Base-by-base conservation (phyloP, 208 protist species). In the Crithidia bombi region DNA sequence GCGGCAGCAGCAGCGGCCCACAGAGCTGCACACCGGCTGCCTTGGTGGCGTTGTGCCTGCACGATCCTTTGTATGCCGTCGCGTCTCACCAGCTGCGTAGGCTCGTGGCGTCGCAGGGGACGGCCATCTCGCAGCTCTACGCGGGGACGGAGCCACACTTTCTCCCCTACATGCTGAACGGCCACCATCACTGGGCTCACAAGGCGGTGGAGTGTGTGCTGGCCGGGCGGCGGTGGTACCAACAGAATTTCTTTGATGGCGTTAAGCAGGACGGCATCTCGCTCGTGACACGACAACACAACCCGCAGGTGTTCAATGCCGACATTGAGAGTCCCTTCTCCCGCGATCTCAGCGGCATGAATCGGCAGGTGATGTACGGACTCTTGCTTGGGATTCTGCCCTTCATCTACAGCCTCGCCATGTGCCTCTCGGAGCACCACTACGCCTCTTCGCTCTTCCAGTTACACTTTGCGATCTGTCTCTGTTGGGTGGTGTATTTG, bases 191-290 rank as follows among this genome's bases (percentile, higher is more conserved):
- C 33, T 69, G 62, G 36, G 25, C 35, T 15, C 38, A 65, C 26
- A 56, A 47, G 12, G 54, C 52, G 33, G 17, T 65, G 30, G 83
- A 78, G 54, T 73, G 69, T 5, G 41, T 67, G n/a, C 17, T 94
- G 51, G 76, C 88, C 32, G 52, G 85, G n/a, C 69, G 68, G 1
- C 88, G 91, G 11, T 96, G 84, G 82, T 84, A 74, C 32, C 81
- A 86, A 46, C 87, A 96, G 64, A 92, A 93, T 64, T 94, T 96
- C 73, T 80, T 73, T 28, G 91, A 96, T 51, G 91, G 91, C 14
- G 55, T 55, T 3, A 94, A 94, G 69, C 91, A 96, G 68, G 91
- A 96, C 57, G 79, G 73, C 12, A 66, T 94, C 26, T 86, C 86
- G 28, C 74, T 96, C 2, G 11, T 94, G 15, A 96, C 91, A 5